Evolutionary conservation across 2,329 filamentous ascomycete genomes (phyloP).

Genomic region (Aspergillus calidoustus): DNA sequence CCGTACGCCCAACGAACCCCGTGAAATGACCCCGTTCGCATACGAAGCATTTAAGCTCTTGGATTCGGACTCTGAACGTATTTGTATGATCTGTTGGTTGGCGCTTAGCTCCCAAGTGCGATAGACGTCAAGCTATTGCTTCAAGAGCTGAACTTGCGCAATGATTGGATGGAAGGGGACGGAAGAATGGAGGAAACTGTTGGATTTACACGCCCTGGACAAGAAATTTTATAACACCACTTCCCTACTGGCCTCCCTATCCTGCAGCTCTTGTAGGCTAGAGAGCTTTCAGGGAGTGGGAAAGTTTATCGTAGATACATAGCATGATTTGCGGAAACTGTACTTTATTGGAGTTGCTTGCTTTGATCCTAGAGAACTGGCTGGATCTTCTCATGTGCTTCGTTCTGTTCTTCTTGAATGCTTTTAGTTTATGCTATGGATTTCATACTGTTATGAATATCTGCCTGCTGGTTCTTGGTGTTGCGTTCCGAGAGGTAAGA

Average conservation of each 20-base stretch:
- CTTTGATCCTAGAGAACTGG: slow-evolving; percentile 23
- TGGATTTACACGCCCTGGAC: slow-evolving; percentile 11
- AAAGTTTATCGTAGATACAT: slow-evolving; percentile 28
- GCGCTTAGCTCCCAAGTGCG: neutral
- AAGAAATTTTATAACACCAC: slow-evolving; percentile 9
- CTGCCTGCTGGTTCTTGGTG: neutral
- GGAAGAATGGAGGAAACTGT: neutral
- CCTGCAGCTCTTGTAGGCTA: slow-evolving; percentile 8
- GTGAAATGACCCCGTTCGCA: slow-evolving; percentile 7
- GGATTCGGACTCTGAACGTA: slow-evolving; percentile 10
- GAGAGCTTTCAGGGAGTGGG: slow-evolving; percentile 2
- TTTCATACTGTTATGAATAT: neutral
- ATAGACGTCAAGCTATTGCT: neutral
- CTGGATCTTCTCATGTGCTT: slow-evolving; percentile 22
- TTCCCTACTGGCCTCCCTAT: neutral
- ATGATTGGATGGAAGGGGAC: slow-evolving; percentile 1
- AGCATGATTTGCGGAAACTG: slow-evolving; percentile 29
- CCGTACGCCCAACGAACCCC: slow-evolving; percentile 19
- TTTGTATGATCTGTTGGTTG: slow-evolving; percentile 8
- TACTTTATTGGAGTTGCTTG: slow-evolving; percentile 31
- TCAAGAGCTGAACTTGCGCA: neutral
- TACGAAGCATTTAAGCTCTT: slow-evolving; percentile 11
- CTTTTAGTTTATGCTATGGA: slow-evolving; percentile 9
- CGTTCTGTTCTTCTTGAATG: slow-evolving; percentile 11
- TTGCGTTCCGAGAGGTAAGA: neutral